Evolutionary conservation across 768 basidiomycete genomes (phyloP).

Genomic region (Glaciozyma martinii): DNA sequence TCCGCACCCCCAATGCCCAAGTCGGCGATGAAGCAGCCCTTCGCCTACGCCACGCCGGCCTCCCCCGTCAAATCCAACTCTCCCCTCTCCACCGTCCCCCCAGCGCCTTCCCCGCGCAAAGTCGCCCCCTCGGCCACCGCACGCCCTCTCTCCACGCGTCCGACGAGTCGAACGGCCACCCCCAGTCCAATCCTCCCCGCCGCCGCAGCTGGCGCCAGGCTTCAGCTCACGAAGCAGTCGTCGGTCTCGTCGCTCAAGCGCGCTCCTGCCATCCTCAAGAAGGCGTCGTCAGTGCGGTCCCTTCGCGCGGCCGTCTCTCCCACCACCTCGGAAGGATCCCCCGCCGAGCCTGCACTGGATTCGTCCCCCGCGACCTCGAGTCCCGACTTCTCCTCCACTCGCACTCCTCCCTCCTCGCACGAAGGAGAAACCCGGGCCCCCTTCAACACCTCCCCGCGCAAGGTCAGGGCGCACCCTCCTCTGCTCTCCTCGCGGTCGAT

Average conservation of each 20-base stretch:
- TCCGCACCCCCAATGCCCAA: background rate
- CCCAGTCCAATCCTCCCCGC: background rate
- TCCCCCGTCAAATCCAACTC: conserved; percentile 28
- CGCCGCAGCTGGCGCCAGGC: background rate
- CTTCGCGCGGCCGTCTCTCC: conserved; percentile 8
- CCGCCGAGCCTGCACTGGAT: background rate
- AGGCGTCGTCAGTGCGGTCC: conserved; percentile 7
- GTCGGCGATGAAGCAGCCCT: conserved; percentile 15
- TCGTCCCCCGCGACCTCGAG: background rate
- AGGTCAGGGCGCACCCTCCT: conserved; percentile 1
- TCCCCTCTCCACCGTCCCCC: background rate
- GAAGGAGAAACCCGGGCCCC: background rate
- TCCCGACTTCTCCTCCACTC: background rate
- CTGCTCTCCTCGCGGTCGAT: conserved; percentile 20
- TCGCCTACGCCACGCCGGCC: conserved; percentile 26
- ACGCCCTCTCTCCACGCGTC: conserved; percentile 2
- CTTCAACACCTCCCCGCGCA: conserved; percentile 13
- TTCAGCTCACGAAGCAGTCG: conserved; percentile 3
- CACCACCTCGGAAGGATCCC: background rate
- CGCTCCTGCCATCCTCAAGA: conserved; percentile 7
- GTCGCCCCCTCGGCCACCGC: conserved; percentile 1
- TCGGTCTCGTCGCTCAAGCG: conserved; percentile 20
- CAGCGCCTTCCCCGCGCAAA: background rate
- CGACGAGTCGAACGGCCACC: background rate
- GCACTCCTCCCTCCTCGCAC: background rate